phyloP scores from a whole-genome alignment of 2,329 filamentous ascomycete species.

The Cladosporium sp. region DNA sequence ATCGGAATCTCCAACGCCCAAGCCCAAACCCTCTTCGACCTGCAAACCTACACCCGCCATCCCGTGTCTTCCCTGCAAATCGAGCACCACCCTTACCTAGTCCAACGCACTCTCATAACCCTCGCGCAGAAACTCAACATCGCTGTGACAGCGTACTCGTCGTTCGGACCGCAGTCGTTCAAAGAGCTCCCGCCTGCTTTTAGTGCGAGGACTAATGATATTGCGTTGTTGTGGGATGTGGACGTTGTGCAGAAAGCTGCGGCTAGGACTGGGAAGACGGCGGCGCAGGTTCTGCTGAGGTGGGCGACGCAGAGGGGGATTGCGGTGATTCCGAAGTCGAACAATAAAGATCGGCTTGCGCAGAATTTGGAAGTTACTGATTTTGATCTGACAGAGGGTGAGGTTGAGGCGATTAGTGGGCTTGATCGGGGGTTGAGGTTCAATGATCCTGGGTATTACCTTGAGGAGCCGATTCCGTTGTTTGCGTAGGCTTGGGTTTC shows the following conservation, averaged over 20 bases:
- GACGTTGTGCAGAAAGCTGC: constrained; percentile 64
- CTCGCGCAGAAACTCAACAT: constrained; percentile 71
- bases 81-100: constrained; percentile 87
- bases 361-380: constrained; percentile 67
- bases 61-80: constrained; percentile 77
- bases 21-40: constrained; percentile 65
- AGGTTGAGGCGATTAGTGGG: constrained; percentile 65
- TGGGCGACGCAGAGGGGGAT: constrained; percentile 84
- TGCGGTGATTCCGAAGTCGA: constrained; percentile 80
- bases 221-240: constrained; percentile 71
- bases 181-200: constrained; percentile 66
- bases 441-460: constrained; percentile 61
- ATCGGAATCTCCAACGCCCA: constrained; percentile 51
- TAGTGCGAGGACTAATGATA: constrained; percentile 59
- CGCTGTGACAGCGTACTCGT: constrained; percentile 78
- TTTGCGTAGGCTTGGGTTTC: constrained; percentile 5
- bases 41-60: constrained; percentile 74
- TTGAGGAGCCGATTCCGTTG: constrained; percentile 5
- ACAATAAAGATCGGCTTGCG: constrained; percentile 55
- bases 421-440: constrained; percentile 70
- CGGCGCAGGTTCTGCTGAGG: constrained; percentile 78
- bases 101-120: constrained; percentile 69
- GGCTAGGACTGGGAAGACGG: constrained; percentile 69
- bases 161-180: constrained; percentile 78
- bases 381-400: constrained; percentile 65